Conservation (phyloP, 2,329 filamentous ascomycete genomes). For the Mollisiaceae sp. region DNA sequence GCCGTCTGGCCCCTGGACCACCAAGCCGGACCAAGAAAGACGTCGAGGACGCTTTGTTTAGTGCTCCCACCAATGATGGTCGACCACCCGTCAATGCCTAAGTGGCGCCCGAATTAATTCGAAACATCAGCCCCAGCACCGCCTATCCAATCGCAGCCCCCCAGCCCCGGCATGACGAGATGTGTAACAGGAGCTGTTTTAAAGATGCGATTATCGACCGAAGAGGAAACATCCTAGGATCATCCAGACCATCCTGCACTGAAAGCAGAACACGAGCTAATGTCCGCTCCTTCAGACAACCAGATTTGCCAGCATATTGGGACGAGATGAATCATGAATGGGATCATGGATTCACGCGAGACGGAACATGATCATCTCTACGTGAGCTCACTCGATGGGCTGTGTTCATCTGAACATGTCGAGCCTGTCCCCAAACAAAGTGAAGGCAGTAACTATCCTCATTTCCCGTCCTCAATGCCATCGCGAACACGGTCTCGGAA, state of each 20-base stretch:
- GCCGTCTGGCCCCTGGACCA: too few relatives aligned
- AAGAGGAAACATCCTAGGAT: slow-evolving; percentile 22
- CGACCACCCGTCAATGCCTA: slow-evolving; percentile 3
- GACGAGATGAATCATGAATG: slow-evolving; percentile 2
- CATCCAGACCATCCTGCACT: background rate
- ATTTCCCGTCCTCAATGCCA: slow-evolving; percentile 20
- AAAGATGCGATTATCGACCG: slow-evolving; percentile 2
- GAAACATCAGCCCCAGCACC: slow-evolving; percentile 25
- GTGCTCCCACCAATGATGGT: slow-evolving; percentile 9
- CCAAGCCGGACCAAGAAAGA: too few relatives aligned
- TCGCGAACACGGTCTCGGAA: slow-evolving; percentile 13
- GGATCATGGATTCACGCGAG: slow-evolving; percentile 15
- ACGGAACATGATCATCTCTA: slow-evolving; percentile 27
- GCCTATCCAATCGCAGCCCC: slow-evolving; percentile 1
- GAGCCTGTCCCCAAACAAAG: slow-evolving; percentile 21
- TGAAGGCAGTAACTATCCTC: slow-evolving; percentile 5
- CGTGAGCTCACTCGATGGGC: slow-evolving; percentile 15
- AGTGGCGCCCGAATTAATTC: slow-evolving; percentile 20
- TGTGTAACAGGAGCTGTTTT: slow-evolving; percentile 27
- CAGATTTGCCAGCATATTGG: slow-evolving; percentile 12
- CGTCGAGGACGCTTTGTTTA: background rate
- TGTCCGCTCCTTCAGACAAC: slow-evolving; percentile 5
- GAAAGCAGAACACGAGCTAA: background rate
- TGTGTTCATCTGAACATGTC: slow-evolving; percentile 27
- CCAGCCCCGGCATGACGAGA: slow-evolving; percentile 9